phyloP scores from a whole-genome alignment of 805 yeast species.

The Zygosaccharomyces gambellarensis region DNA sequence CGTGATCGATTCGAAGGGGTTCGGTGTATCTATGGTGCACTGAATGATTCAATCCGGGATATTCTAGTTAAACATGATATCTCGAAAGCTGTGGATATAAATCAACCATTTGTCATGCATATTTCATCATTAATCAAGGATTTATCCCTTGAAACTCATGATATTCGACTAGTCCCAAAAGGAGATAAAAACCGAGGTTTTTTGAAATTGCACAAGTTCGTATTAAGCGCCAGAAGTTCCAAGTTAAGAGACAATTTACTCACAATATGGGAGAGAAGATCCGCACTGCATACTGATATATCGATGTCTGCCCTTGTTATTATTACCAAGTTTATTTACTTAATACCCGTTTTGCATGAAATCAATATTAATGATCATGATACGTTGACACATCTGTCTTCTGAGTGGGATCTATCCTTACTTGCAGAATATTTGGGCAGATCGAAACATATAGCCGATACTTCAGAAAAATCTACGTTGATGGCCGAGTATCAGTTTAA shows the following conservation, averaged over 20 bases:
- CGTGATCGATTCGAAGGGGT: conserved; percentile 80
- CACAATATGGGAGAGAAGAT: conserved; percentile 22
- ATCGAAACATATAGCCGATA: conserved; percentile 25
- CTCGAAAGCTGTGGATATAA: conserved; percentile 59
- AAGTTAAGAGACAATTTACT: conserved; percentile 29
- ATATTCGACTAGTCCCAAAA: conserved; percentile 21
- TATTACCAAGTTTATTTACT: conserved; percentile 35
- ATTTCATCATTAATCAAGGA: conserved; percentile 41
- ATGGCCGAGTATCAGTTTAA: conserved; percentile 33
- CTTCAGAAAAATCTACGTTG: conserved; percentile 33
- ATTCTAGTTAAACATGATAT: conserved; percentile 57
- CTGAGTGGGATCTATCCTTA: conserved; percentile 34
- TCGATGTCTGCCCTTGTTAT: conserved; percentile 21
- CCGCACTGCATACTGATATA: conserved; percentile 18
- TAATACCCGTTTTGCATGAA: conserved; percentile 39
- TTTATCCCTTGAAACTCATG: conserved; percentile 23
- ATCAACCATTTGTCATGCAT: conserved; percentile 71
- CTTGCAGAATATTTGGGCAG: conserved; percentile 36
- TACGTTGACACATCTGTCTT: conserved; percentile 33
- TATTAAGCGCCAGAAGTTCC: conserved; percentile 38
- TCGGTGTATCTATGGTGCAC: conserved; percentile 71
- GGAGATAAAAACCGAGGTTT: background rate
- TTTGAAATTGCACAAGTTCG: conserved; percentile 39
- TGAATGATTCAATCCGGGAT: conserved; percentile 59
- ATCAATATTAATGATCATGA: conserved; percentile 31